phyloP scores from a whole-genome alignment of 1,139 yeast genomes.

The Geotrichum europaeum region DNA sequence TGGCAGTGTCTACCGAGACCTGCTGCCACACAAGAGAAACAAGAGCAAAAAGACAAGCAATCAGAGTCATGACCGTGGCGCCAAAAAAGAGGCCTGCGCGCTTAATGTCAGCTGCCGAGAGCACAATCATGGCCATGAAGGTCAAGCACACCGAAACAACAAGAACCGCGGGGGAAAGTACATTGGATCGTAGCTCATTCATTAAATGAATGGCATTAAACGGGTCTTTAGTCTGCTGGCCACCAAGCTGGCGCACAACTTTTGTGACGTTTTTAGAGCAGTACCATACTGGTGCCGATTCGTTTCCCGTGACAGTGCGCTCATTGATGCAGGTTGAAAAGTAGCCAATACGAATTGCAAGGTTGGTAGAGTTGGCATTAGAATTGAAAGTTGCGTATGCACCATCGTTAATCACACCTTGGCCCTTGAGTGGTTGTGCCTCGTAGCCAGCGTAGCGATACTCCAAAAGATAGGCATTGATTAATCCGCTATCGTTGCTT shows the following conservation, averaged over 20 bases:
- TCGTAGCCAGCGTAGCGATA: constrained; percentile 23
- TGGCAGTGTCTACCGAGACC: constrained; percentile 21
- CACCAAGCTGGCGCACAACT: constrained; percentile 12
- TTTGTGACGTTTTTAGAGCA: constrained; percentile 25
- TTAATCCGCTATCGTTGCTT: constrained; percentile 20
- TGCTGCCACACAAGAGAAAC: constrained; percentile 31
- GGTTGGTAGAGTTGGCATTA: constrained; percentile 17
- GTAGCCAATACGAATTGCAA: constrained; percentile 26
- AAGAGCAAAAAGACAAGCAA: constrained; percentile 22
- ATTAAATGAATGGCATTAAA: constrained; percentile 23
- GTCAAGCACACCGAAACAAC: constrained; percentile 10
- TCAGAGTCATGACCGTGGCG: constrained; percentile 20
- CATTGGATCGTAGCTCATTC: constrained; percentile 15
- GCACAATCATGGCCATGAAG: constrained; percentile 13
- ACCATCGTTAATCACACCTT: constrained; percentile 23
- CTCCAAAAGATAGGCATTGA: constrained; percentile 25
- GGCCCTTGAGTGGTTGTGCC: constrained; percentile 15
- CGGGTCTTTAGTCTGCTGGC: constrained; percentile 24
- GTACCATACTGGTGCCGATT: constrained; percentile 20
- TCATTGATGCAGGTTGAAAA: constrained; percentile 27
- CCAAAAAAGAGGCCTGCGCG: constrained; percentile 11
- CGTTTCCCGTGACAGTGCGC: constrained; percentile 10
- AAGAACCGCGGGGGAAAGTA: constrained; percentile 12
- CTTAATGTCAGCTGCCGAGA: constrained; percentile 7
- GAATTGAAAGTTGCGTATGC: constrained; percentile 19